Evolutionary conservation across 2,329 filamentous ascomycete species (phyloP).

Genomic region (Epichloe amarillans): DNA sequence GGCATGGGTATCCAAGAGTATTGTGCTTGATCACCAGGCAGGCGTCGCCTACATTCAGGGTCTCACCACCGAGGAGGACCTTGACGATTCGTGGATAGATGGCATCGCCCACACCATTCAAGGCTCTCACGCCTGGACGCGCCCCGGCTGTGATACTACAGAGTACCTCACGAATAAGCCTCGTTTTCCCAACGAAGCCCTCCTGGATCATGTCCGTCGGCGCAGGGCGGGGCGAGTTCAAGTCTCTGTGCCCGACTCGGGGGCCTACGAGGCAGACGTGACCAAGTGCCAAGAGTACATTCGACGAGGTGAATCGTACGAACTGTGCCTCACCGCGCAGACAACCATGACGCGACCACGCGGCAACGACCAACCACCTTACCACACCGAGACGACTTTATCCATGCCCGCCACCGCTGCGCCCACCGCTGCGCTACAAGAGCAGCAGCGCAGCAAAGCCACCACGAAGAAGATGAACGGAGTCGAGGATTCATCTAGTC

Average conservation of each 20-base stretch:
- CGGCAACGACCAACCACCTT: slow-evolving; percentile 28
- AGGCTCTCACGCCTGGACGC: slow-evolving; percentile 20
- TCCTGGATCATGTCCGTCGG: slow-evolving; percentile 8
- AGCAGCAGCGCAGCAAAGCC: not conserved
- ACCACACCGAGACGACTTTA: slow-evolving; percentile 5
- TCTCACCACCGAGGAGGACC: slow-evolving; percentile 13
- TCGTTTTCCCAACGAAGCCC: slow-evolving; percentile 8
- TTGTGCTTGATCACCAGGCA: slow-evolving; percentile 61
- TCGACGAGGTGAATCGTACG: slow-evolving; percentile 68
- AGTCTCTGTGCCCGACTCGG: slow-evolving; percentile 27
- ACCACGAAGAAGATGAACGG: not conserved
- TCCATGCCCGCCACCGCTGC: not conserved
- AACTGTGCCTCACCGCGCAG: slow-evolving; percentile 70
- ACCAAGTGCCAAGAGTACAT: slow-evolving; percentile 56
- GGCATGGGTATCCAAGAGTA: slow-evolving; percentile 61
- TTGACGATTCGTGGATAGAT: slow-evolving; percentile 21
- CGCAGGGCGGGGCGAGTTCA: slow-evolving; percentile 8
- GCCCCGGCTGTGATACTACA: slow-evolving; percentile 4
- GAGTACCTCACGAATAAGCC: slow-evolving; percentile 3
- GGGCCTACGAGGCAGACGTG: slow-evolving; percentile 54
- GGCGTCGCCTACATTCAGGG: slow-evolving; percentile 50
- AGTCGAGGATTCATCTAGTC: not conserved
- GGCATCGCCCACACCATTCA: slow-evolving; percentile 17
- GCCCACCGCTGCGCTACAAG: not conserved
- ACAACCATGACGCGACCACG: slow-evolving; percentile 43